Evolutionary conservation across 2,329 filamentous ascomycete genomes (phyloP), one percentile per base, ranked within the genome.

Genomic region (Claviceps maximensis): DNA sequence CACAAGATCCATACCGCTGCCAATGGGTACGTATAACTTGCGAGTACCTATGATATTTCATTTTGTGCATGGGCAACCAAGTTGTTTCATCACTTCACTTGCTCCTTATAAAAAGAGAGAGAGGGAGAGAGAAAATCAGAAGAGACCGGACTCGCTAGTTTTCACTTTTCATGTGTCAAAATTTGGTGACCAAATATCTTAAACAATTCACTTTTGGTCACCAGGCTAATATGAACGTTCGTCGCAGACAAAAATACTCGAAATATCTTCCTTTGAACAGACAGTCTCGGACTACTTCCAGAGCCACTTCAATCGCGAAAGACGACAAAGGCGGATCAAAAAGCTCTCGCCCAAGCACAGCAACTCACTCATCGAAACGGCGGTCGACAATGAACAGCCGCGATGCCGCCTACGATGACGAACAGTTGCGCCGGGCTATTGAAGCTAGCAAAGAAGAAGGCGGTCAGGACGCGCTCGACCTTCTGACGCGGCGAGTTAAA

Each of bases 331-430:
- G 69, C 64, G 76, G 72, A 60, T 75, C 71, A 60, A 82, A 79
- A 70, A 80, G 67, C 64, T 79, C 71, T 58, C 80, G 75, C 48
- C 73, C 73, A 52, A 74, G 73, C 10, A 70, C 74, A 1, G 65
- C 70, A 12, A 71, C 70, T 45, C 77, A 81, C 52, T 77, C 80
- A 51, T 82, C 84, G 40, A 97, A 96, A 67, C 82, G 93, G 55
- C 81, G 93, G 29, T 95, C 89, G 21, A 98, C 93, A 7, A 96
- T 97, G 89, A 95, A 97, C 65, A 98, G 93, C 66, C 83, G 91
- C 57, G 86, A 89, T 67, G 90, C 91, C 44, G 91, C 89, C 23
- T 97, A 97, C 61, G 90, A 97, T 58, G 93, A 98, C 69, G 90
- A 95, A 61, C 84, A 90, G 62, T 69, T 98, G 41, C 82, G 89